Base-by-base conservation (phyloP, 331 rosid species). In the Saraca asoca region DNA sequence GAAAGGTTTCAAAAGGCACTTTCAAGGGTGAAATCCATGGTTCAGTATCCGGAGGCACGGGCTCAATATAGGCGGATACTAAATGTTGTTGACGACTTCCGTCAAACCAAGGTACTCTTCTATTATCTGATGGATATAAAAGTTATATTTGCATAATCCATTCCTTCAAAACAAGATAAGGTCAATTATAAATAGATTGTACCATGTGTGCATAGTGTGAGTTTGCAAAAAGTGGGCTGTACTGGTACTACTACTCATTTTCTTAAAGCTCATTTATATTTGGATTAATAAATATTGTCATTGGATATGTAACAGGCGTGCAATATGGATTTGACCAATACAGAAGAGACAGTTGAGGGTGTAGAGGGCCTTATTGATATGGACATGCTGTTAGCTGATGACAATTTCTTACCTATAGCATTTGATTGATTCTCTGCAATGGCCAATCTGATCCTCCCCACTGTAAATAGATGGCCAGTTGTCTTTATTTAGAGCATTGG, bases 1-100 rank as follows among this genome's bases (percentile, higher is more conserved):
- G 91, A 88, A 64, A 88, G 89, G 69, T 82, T 88, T 66, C 82
- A 91, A 74, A 91, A 88, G 81, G 97, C 97, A 9, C 91, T 91
- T 48, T 51, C 89, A n/a, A 91, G 97, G 78, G 97, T 91, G 55
- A 91, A 86, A 83, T 88, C 97, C 58, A 91, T 91, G 97, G 95
- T 82, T 81, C 97, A 88, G 65, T 86, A 91, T 86, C 95, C 95
- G 2, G 95, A 91, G 75, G 97, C 89, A 82, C 85, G 97, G 9
- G 97, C 90, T 69, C 97, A 91, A 49, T 91, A 91, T 69, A 91
- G 95, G 60, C 86, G 97, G 51, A 72, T 91, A 53, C 88, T 88
- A 75, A 91, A 84, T 49, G 95, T 88, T 58, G 97, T 86, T 0
- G 89, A 91, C 64, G 90, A 82, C 60, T 74, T 83, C 72, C 89